A percentile compares a stretch with the other conserved stretches of the same genome.
Conservation (phyloP, 805 yeast genomes). For the Metschnikowia gruessii region DNA sequence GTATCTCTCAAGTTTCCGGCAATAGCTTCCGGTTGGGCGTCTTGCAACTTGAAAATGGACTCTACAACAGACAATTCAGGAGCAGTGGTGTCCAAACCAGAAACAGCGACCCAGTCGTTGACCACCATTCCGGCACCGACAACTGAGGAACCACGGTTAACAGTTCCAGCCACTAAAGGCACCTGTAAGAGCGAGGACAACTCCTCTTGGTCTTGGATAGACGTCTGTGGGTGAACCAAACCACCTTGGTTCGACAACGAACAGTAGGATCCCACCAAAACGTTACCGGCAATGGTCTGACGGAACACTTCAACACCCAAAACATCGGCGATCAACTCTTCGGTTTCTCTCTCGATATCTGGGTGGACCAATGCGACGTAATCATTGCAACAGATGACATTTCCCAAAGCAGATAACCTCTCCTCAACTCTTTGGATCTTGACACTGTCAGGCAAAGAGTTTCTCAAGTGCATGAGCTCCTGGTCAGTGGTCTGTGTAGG, state of each 20-base stretch:
- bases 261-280: constrained; percentile 95
- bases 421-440: constrained; percentile 98
- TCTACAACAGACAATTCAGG: constrained; percentile 97
- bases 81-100: constrained; percentile 97
- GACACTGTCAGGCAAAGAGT: constrained; percentile 91
- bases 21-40: constrained; percentile 84
- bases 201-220: constrained; percentile 97
- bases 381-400: constrained; percentile 97
- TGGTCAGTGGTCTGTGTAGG: constrained; percentile 98
- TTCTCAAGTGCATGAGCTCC: constrained; percentile 95
- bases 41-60: constrained; percentile 91
- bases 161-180: constrained; percentile 97
- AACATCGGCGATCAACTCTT: constrained; percentile 96
- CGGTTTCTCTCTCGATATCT: constrained; percentile 98
- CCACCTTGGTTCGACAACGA: constrained; percentile 96
- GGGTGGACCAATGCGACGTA: constrained; percentile 99
- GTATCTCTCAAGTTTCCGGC: constrained; percentile 87
- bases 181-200: constrained; percentile 91
- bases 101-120: constrained; percentile 95
- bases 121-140: constrained; percentile 99
- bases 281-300: constrained; percentile 98
- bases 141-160: constrained; percentile 95
- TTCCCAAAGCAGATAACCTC: constrained; percentile 93
- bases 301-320: constrained; percentile 98
- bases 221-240: constrained; percentile 95